phyloP scores from a whole-genome alignment of 2,329 filamentous ascomycete genomes.

The Aspergillus transmontanensis region DNA sequence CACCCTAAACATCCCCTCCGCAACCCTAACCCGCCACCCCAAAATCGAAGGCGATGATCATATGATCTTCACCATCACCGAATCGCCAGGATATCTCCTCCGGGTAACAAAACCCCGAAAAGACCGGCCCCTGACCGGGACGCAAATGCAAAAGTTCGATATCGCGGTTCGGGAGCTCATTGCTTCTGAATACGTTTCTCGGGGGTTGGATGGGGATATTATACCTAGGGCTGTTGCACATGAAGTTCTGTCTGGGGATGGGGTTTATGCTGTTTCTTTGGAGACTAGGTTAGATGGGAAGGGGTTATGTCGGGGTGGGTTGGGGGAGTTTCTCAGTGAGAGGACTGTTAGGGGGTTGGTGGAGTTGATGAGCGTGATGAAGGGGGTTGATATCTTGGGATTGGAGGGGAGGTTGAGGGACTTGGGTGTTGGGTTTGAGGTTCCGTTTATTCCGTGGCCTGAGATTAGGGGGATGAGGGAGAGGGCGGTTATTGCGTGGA shows the following conservation, averaged over 20 bases:
- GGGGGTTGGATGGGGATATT: not conserved
- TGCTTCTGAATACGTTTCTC: not conserved
- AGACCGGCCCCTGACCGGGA: not conserved
- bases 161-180: not conserved
- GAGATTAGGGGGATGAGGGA: not conserved
- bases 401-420: not conserved
- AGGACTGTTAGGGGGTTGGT: not conserved
- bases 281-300: not conserved
- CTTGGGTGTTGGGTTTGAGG: not conserved
- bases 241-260: not conserved
- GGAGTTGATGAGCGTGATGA: not conserved
- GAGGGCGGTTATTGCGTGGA: not conserved
- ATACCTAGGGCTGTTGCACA: not conserved
- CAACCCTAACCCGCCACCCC: not conserved
- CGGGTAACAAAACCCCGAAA: constrained; percentile 1
- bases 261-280: not conserved
- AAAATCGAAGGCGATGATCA: constrained; percentile 7
- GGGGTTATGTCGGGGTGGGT: not conserved
- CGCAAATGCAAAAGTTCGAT: not conserved
- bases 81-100: not conserved
- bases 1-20: not conserved
- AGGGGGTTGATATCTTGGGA: not conserved
- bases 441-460: not conserved
- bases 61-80: constrained; percentile 3
- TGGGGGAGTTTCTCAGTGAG: not conserved